Percentiles rank a stretch among this genome's conserved stretches.
Conservation (phyloP, 208 protist genomes). For the Leishmania martiniquensis region DNA sequence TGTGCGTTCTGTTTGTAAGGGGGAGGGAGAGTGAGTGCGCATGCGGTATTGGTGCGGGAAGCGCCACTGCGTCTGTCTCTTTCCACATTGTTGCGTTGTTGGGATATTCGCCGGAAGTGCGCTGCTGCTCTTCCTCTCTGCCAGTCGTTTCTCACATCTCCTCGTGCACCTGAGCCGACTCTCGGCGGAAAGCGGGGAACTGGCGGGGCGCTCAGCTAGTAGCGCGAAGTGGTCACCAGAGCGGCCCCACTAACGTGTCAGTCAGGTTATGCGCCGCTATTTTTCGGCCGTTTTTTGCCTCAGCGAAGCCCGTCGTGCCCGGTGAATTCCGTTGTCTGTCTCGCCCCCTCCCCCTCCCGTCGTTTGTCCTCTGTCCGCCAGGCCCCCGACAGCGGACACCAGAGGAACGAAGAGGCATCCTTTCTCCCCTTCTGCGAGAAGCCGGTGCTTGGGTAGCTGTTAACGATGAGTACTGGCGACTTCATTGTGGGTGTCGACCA, state of each 20-base stretch:
- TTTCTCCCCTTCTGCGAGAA: neutral
- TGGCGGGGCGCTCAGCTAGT: neutral
- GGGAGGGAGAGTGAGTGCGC: too few relatives aligned
- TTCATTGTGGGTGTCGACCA: conserved; percentile 6
- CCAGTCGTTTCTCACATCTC: neutral
- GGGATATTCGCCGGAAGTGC: neutral
- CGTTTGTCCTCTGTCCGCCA: too few relatives aligned
- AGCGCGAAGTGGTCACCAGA: neutral
- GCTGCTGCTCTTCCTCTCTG: neutral
- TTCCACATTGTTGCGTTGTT: neutral
- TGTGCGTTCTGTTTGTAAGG: too few relatives aligned
- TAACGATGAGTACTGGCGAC: neutral
- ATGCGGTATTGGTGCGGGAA: neutral
- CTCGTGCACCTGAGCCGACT: neutral
- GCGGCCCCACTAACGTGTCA: neutral
- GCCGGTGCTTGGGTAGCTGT: neutral
- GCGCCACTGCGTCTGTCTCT: neutral
- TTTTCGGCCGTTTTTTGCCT: too few relatives aligned
- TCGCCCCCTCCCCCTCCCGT: too few relatives aligned
- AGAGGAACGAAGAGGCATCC: too few relatives aligned
- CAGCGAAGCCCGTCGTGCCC: too few relatives aligned
- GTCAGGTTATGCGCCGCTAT: neutral
- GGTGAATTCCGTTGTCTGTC: too few relatives aligned
- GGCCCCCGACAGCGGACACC: too few relatives aligned
- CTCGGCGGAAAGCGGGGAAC: neutral